Conservation (phyloP, 2,329 filamentous ascomycete species). For the Trichoderma sp. region DNA sequence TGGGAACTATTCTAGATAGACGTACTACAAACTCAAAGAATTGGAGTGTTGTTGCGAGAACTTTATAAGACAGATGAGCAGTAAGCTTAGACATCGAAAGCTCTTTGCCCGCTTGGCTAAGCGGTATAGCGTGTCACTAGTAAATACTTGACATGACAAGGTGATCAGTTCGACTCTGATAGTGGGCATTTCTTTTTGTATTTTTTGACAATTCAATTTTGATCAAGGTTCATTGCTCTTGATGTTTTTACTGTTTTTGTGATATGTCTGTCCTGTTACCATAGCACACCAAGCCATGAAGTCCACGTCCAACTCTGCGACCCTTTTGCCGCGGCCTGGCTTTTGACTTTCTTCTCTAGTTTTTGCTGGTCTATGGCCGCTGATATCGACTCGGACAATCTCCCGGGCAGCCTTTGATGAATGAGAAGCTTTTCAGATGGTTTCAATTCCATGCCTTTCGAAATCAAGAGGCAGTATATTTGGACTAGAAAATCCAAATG, state of each 20-base stretch:
- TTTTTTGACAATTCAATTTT: not conserved
- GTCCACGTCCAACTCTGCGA: not conserved
- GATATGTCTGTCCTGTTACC: not conserved
- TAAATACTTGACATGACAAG: conserved; percentile 21
- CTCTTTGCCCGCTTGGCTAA: conserved; percentile 21
- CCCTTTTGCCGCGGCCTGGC: not conserved
- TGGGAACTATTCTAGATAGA: not conserved
- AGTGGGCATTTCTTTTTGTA: conserved; percentile 17
- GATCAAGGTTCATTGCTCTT: not conserved
- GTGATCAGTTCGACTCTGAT: conserved; percentile 22
- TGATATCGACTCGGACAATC: not conserved
- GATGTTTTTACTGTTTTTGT: not conserved
- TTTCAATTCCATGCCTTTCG: not conserved
- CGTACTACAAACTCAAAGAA: not conserved
- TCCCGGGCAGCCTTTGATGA: not conserved
- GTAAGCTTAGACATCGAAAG: not conserved
- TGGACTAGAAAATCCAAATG: not conserved
- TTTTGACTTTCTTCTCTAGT: not conserved
- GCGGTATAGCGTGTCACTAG: conserved; percentile 23
- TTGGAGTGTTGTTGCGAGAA: not conserved
- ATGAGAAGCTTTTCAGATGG: not conserved
- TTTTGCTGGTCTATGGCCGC: not conserved
- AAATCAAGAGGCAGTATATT: not conserved
- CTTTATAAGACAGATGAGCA: not conserved
- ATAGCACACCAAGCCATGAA: not conserved